Percentiles rank a stretch among this genome's conserved stretches.
These are phyloP conservation scores for Spathaspora arborariae DNA, from an alignment of 805 yeast genomes.

Conservation along the genomic window DNA sequence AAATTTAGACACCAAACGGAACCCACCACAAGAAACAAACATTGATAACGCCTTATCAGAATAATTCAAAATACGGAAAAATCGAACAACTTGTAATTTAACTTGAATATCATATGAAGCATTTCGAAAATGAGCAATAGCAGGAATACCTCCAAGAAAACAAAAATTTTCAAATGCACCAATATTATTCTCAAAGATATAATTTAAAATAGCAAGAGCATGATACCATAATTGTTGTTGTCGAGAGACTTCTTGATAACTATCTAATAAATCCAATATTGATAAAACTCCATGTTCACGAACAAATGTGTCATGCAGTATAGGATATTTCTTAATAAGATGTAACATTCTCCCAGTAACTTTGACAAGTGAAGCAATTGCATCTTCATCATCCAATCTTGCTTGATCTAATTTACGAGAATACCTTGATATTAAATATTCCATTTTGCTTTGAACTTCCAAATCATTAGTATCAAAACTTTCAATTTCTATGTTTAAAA, in stretches of 20 bases:
- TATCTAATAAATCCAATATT: conserved; percentile 35
- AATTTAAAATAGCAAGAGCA: conserved; percentile 30
- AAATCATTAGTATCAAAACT: conserved; percentile 39
- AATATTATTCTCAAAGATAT: conserved; percentile 25
- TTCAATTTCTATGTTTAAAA: conserved; percentile 33
- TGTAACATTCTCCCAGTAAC: conserved; percentile 37
- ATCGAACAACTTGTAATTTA: conserved; percentile 34
- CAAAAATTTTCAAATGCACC: conserved; percentile 39
- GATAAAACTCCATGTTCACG: conserved; percentile 41
- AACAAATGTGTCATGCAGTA: conserved; percentile 36
- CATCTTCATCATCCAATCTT: conserved; percentile 28
- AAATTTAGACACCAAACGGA: conserved; percentile 40
- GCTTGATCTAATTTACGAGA: conserved; percentile 27
- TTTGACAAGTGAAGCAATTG: conserved; percentile 25
- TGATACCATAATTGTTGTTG: conserved; percentile 35
- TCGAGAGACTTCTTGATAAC: conserved; percentile 27
- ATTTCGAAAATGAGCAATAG: conserved; percentile 33
- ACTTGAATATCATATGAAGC: conserved; percentile 26
- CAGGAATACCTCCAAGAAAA: conserved; percentile 42
- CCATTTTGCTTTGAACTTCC: conserved; percentile 39
- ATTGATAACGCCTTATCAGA: conserved; percentile 34
- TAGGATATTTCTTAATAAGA: conserved; percentile 35
- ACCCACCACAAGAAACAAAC: conserved; percentile 46
- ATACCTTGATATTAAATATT: conserved; percentile 29
- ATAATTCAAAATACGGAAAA: conserved; percentile 27